Percentiles rank a stretch among this genome's conserved stretches.
Conservation (phyloP, 176 grass and related monocot species). For the Bromus sterilis region DNA sequence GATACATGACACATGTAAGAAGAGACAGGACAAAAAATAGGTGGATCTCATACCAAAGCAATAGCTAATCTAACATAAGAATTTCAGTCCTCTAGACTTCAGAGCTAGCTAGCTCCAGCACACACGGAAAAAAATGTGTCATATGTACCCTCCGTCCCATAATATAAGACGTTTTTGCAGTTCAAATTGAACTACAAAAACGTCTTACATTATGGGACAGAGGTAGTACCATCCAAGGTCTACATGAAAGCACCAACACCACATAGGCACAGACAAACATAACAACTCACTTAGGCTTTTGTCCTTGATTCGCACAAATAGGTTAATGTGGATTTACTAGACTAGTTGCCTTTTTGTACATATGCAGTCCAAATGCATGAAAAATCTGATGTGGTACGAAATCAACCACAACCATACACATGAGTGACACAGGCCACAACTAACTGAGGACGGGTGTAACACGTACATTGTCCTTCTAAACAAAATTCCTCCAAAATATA, state of each 20-base stretch:
- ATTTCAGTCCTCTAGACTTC: background rate
- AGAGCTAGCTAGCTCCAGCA: background rate
- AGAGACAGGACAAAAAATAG: background rate
- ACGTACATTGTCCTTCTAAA: background rate
- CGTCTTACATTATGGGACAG: too few relatives aligned
- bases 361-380: background rate
- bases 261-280: background rate
- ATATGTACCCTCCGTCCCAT: too few relatives aligned
- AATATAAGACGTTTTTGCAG: too few relatives aligned
- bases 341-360: background rate
- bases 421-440: background rate
- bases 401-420: background rate
- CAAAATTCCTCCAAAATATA: background rate
- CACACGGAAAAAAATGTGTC: background rate
- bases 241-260: background rate
- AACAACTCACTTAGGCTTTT: background rate
- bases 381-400: background rate
- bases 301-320: background rate
- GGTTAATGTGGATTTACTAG: background rate
- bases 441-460: background rate
- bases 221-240: background rate
- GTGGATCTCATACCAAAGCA: background rate
- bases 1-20: background rate
- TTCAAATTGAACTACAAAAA: too few relatives aligned
- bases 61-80: background rate